A percentile compares a stretch with the other conserved stretches of the same genome.
Evolutionary conservation across 192 early-diverging fungal genomes (phyloP).

Genomic region (Linnemannia zychae): DNA sequence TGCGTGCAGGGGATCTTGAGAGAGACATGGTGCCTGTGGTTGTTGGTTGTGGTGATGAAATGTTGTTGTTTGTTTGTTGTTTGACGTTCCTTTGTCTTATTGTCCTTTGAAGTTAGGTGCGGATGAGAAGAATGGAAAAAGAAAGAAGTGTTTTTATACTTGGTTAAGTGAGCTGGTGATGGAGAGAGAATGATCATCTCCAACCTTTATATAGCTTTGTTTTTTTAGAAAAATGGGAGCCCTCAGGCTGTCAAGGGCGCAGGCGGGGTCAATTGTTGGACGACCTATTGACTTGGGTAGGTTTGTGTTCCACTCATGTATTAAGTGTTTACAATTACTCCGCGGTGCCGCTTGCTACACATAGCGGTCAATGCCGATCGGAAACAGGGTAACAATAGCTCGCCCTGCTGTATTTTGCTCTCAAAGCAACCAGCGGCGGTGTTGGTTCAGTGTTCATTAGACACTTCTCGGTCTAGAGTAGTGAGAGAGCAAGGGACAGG

Average conservation of each 20-base stretch:
- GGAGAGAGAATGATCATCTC: neutral
- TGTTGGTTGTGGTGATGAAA: too few species aligned
- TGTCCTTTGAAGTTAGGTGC: neutral
- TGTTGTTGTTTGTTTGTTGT: neutral
- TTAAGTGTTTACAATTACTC: neutral
- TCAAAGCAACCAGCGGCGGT: neutral
- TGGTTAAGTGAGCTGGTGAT: neutral
- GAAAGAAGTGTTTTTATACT: neutral
- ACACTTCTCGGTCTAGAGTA: too few species aligned
- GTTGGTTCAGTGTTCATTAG: neutral
- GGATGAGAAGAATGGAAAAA: neutral
- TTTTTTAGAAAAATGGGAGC: conserved; percentile 1
- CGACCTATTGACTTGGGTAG: neutral
- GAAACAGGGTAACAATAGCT: neutral
- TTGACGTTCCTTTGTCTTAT: neutral
- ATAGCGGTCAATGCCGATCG: neutral
- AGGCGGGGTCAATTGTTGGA: neutral
- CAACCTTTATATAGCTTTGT: neutral
- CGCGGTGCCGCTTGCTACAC: neutral
- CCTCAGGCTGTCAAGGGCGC: conserved; percentile 4
- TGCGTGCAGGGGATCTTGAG: conserved; percentile 38
- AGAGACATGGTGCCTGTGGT: conserved; percentile 34
- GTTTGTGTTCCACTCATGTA: neutral
- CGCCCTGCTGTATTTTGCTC: neutral
- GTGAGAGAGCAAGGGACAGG: too few species aligned